phyloP scores from a whole-genome alignment of 1,139 yeast species.

The Scheffersomyces cryptocercus region DNA sequence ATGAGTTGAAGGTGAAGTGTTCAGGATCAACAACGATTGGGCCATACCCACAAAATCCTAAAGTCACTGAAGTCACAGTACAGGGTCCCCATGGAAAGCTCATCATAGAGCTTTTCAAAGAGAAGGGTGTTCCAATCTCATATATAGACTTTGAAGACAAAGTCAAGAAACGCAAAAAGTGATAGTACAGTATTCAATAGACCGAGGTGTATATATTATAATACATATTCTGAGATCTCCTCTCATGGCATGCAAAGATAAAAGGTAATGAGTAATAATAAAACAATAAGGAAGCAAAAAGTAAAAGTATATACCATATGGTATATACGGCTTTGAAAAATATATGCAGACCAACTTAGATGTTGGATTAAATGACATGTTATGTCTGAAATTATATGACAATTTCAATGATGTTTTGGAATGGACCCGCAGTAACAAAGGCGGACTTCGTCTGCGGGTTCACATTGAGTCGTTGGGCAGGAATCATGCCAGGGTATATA shows the following conservation, averaged over 20 bases:
- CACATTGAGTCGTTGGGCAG: conserved; percentile 55
- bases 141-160: conserved; percentile 67
- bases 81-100: conserved; percentile 86
- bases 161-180: conserved; percentile 56
- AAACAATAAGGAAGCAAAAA: conserved; percentile 1
- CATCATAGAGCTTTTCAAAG: conserved; percentile 56
- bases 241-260: too few species aligned
- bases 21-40: conserved; percentile 86
- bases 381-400: conserved; percentile 27
- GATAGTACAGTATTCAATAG: conserved; percentile 4
- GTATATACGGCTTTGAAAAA: too few species aligned
- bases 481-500: conserved; percentile 56
- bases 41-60: conserved; percentile 54
- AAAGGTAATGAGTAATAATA: conserved; percentile 1
- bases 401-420: conserved; percentile 56
- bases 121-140: conserved; percentile 66
- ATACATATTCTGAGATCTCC: neutral
- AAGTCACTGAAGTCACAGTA: conserved; percentile 67
- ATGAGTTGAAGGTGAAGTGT: conserved; percentile 72
- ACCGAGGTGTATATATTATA: neutral
- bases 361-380: too few species aligned
- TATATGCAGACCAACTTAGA: too few species aligned
- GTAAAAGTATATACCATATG: neutral
- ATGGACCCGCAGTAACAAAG: conserved; percentile 57
- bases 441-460: conserved; percentile 56